phyloP scores from a whole-genome alignment of 805 yeast genomes.

The Lipomyces yamanashiensis region DNA sequence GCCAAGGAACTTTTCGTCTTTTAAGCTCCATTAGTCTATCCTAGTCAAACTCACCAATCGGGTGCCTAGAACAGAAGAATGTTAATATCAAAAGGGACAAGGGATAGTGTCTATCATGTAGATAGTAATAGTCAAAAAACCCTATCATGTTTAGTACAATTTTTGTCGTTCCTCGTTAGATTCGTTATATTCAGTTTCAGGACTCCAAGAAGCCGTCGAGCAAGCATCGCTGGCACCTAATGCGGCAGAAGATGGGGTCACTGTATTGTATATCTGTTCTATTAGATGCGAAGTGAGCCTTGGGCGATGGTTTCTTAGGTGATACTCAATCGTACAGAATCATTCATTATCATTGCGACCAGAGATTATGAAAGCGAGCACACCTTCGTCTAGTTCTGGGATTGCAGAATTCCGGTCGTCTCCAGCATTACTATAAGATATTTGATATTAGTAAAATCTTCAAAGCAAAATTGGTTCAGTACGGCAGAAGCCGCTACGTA shows the following conservation, averaged over 20 bases:
- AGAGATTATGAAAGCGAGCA: too few relatives aligned
- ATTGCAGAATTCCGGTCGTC: too few relatives aligned
- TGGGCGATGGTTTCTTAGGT: too few relatives aligned
- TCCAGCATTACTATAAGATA: too few relatives aligned
- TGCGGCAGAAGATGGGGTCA: neutral
- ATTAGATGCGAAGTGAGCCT: neutral
- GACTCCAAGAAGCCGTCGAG: neutral
- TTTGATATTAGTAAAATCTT: too few relatives aligned
- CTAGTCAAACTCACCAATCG: conserved; percentile 12
- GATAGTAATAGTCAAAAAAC: neutral
- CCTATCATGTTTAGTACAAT: neutral
- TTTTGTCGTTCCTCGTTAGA: neutral
- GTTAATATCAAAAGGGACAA: neutral
- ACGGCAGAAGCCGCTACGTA: too few relatives aligned
- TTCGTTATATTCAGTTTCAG: neutral
- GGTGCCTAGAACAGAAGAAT: neutral
- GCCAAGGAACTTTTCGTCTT: neutral
- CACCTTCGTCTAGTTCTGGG: too few relatives aligned
- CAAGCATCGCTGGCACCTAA: neutral
- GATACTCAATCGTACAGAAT: too few relatives aligned
- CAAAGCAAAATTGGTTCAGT: too few relatives aligned
- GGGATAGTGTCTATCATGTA: neutral
- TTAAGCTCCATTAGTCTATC: conserved; percentile 5
- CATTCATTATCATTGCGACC: too few relatives aligned
- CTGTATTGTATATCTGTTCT: neutral